These are phyloP conservation scores for Penicillium sp. DNA, from an alignment of 2,329 filamentous ascomycete genomes.

Conservation along the genomic window DNA sequence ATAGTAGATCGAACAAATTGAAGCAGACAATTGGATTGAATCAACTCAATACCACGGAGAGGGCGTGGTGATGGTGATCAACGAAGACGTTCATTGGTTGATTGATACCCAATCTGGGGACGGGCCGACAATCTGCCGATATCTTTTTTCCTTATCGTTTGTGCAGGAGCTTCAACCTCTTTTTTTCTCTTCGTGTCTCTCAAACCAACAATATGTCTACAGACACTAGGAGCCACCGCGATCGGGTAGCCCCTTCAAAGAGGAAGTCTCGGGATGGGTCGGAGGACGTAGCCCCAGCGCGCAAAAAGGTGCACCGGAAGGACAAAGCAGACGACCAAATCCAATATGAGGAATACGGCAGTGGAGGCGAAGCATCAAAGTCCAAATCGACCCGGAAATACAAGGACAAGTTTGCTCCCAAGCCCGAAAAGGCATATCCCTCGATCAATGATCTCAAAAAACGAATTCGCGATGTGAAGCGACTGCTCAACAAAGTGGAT, in stretches of 20 bases:
- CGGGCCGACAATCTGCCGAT: slow-evolving; percentile 35
- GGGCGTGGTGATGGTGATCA: slow-evolving; percentile 6
- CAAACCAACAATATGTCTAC: slow-evolving; percentile 18
- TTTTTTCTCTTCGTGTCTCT: slow-evolving; percentile 1
- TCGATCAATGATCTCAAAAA: slow-evolving; percentile 54
- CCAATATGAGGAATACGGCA: slow-evolving; percentile 14
- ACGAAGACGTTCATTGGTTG: slow-evolving; percentile 28
- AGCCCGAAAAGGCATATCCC: slow-evolving; percentile 31
- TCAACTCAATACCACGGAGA: slow-evolving; percentile 11
- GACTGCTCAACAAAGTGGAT: slow-evolving; percentile 50
- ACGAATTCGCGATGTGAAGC: slow-evolving; percentile 56
- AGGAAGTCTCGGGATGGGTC: slow-evolving; percentile 31
- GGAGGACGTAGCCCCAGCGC: slow-evolving; percentile 24
- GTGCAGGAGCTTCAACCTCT: slow-evolving; percentile 4
- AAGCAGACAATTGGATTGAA: slow-evolving; percentile 1
- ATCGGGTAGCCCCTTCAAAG: slow-evolving; percentile 25
- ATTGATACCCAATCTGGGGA: slow-evolving; percentile 23
- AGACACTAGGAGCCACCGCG: slow-evolving; percentile 8
- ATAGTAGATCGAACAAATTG: neutral
- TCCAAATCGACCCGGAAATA: slow-evolving; percentile 14
- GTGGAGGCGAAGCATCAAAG: slow-evolving; percentile 6
- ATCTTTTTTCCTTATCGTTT: slow-evolving; percentile 21
- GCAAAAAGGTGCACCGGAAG: slow-evolving; percentile 29
- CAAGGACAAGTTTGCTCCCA: slow-evolving; percentile 24
- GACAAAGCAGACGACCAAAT: slow-evolving; percentile 11